Evolutionary conservation across 2,329 filamentous ascomycete genomes (phyloP).

Genomic region (Bisporella sp.): DNA sequence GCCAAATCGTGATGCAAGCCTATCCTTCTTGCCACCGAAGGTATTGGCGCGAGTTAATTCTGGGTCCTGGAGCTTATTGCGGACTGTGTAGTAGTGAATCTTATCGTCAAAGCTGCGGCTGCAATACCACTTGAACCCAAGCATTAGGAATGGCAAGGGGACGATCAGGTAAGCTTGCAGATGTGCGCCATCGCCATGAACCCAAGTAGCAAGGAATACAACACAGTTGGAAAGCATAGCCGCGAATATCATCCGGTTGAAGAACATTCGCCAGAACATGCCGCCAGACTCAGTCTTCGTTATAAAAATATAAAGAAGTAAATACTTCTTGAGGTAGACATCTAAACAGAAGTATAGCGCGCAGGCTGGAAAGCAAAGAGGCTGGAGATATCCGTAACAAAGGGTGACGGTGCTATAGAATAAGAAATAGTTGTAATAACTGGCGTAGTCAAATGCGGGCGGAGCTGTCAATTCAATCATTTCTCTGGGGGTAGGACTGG

Average conservation of each 20-base stretch:
- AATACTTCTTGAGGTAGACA: slow-evolving; percentile 87
- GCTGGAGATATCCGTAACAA: slow-evolving; percentile 79
- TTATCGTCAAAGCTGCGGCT: slow-evolving; percentile 66
- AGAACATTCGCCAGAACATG: slow-evolving; percentile 83
- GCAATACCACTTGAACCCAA: slow-evolving; percentile 86
- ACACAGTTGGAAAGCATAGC: slow-evolving; percentile 72
- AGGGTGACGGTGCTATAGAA: slow-evolving; percentile 89
- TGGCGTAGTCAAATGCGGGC: slow-evolving; percentile 87
- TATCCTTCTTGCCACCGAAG: slow-evolving; percentile 53
- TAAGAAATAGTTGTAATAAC: slow-evolving; percentile 96
- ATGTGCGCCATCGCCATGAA: slow-evolving; percentile 56
- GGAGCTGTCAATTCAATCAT: slow-evolving; percentile 90
- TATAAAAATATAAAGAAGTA: slow-evolving; percentile 88
- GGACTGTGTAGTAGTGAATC: slow-evolving; percentile 72
- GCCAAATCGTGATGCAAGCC: slow-evolving; percentile 71
- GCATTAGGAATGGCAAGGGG: slow-evolving; percentile 71
- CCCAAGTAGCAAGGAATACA: slow-evolving; percentile 69
- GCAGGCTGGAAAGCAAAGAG: slow-evolving; percentile 76
- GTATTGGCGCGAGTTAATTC: slow-evolving; percentile 40
- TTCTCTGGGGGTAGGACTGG: slow-evolving; percentile 81
- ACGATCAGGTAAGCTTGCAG: slow-evolving; percentile 56
- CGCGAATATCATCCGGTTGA: slow-evolving; percentile 87
- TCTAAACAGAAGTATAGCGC: slow-evolving; percentile 88
- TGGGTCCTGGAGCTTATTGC: slow-evolving; percentile 43
- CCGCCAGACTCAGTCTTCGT: slow-evolving; percentile 97